A percentile compares a stretch with the other conserved stretches of the same genome.
phyloP scores from a whole-genome alignment of 2,329 filamentous ascomycete species.

The Pezicula rhizophila region DNA sequence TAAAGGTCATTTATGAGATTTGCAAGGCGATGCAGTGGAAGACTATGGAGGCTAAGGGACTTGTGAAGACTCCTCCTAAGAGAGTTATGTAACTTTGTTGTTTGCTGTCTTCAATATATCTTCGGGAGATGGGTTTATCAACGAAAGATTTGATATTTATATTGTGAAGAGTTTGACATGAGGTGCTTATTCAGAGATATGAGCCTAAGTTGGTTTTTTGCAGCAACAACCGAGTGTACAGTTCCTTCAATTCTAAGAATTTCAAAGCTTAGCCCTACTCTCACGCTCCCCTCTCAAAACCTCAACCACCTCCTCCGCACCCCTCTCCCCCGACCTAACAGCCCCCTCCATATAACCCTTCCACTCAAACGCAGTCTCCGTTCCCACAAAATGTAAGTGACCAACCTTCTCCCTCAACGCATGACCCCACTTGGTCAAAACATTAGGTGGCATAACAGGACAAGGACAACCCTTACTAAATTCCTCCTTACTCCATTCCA shows the following conservation, averaged over 20 bases:
- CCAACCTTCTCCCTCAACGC: slow-evolving; percentile 29
- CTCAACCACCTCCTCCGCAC: slow-evolving; percentile 35
- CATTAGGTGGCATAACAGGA: slow-evolving; percentile 27
- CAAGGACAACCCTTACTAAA: slow-evolving; percentile 30
- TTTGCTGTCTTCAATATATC: no score
- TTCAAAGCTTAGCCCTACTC: background rate
- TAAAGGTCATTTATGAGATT: slow-evolving; percentile 46
- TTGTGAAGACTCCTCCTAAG: slow-evolving; percentile 20
- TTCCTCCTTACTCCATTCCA: slow-evolving; percentile 14
- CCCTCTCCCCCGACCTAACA: slow-evolving; percentile 36
- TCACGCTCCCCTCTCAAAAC: background rate
- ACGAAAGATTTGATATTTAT: no score
- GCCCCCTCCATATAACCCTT: slow-evolving; percentile 48
- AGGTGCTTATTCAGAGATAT: no score
- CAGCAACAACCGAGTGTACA: no score
- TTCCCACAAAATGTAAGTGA: slow-evolving; percentile 43
- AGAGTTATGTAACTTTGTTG: background rate
- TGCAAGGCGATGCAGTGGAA: slow-evolving; percentile 42
- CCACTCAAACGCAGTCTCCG: slow-evolving; percentile 42
- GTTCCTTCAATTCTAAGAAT: background rate
- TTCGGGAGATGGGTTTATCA: no score
- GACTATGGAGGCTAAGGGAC: slow-evolving; percentile 32
- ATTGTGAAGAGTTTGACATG: no score
- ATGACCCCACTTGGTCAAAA: slow-evolving; percentile 21
- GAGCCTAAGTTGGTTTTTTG: no score